Evolutionary conservation across 1,139 yeast genomes (phyloP).

Genomic region (Saccharomycopsis hybrid): DNA sequence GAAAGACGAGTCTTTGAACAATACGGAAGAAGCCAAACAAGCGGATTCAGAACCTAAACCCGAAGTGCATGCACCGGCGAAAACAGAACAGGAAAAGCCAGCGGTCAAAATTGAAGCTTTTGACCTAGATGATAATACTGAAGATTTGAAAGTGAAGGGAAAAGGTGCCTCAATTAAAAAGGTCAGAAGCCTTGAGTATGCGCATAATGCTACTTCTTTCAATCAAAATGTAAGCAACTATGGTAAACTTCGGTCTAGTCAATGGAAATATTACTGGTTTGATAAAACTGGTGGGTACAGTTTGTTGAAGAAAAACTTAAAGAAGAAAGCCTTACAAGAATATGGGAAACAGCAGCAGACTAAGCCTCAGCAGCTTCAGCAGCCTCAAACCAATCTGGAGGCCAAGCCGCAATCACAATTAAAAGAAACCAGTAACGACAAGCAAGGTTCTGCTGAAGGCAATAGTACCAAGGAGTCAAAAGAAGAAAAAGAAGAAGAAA

Average conservation of each 20-base stretch:
- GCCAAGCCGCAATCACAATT: neutral
- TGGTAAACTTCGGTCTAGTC: slow-evolving; percentile 5
- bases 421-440: neutral
- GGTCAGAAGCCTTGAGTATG: slow-evolving; percentile 15
- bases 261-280: slow-evolving; percentile 21
- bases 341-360: too few species aligned
- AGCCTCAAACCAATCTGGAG: neutral
- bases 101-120: neutral
- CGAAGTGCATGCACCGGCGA: neutral
- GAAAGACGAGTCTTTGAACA: neutral
- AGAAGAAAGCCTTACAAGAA: slow-evolving; percentile 6
- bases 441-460: neutral
- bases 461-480: neutral
- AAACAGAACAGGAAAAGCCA: neutral
- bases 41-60: neutral
- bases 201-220: slow-evolving; percentile 17
- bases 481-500: neutral
- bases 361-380: neutral
- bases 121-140: too few species aligned
- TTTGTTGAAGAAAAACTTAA: slow-evolving; percentile 8
- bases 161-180: slow-evolving; percentile 4
- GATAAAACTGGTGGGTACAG: slow-evolving; percentile 18
- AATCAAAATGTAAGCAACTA: slow-evolving; percentile 15
- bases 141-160: slow-evolving; percentile 6
- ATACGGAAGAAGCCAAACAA: neutral